Evolutionary conservation across 805 yeast species (phyloP).

Genomic region (Lachancea sp.): DNA sequence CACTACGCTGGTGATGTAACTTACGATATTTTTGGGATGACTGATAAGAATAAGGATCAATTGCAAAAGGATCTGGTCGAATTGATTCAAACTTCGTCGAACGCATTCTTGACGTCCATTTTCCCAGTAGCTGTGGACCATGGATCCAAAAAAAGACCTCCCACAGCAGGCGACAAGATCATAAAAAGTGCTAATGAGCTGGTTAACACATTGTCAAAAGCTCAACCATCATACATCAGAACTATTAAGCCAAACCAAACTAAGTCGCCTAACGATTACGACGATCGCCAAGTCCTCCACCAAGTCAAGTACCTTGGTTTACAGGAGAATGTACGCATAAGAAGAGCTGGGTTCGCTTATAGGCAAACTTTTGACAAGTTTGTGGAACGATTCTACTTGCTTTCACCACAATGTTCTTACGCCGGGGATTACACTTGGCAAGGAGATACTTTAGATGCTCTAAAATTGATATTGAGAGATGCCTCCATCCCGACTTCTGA

Average conservation of each 20-base stretch:
- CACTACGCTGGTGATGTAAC: slow-evolving; percentile 99
- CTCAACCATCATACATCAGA: slow-evolving; percentile 95
- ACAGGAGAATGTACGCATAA: slow-evolving; percentile 92
- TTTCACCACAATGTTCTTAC: slow-evolving; percentile 85
- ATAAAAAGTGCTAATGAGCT: slow-evolving; percentile 84
- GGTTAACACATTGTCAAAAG: slow-evolving; percentile 80
- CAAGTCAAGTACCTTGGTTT: slow-evolving; percentile 93
- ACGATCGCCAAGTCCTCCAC: slow-evolving; percentile 82
- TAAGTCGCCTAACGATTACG: slow-evolving; percentile 84
- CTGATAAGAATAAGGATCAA: slow-evolving; percentile 95
- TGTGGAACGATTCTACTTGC: slow-evolving; percentile 84
- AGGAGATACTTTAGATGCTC: slow-evolving; percentile 53
- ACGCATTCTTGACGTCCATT: slow-evolving; percentile 50
- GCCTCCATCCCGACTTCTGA: slow-evolving; percentile 71
- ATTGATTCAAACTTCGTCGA: slow-evolving; percentile 63
- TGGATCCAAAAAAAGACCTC: slow-evolving; percentile 75
- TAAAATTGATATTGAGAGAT: slow-evolving; percentile 45
- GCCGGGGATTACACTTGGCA: slow-evolving; percentile 74
- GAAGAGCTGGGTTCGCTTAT: slow-evolving; percentile 98
- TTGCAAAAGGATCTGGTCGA: slow-evolving; percentile 83
- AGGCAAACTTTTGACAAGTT: slow-evolving; percentile 95
- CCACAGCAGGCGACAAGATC: slow-evolving; percentile 94
- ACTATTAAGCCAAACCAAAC: slow-evolving; percentile 96
- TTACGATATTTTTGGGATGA: slow-evolving; percentile 82
- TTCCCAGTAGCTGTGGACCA: slow-evolving; percentile 63